Evolutionary conservation across 805 yeast genomes (phyloP).

Genomic region (Candida cerambycidarum): DNA sequence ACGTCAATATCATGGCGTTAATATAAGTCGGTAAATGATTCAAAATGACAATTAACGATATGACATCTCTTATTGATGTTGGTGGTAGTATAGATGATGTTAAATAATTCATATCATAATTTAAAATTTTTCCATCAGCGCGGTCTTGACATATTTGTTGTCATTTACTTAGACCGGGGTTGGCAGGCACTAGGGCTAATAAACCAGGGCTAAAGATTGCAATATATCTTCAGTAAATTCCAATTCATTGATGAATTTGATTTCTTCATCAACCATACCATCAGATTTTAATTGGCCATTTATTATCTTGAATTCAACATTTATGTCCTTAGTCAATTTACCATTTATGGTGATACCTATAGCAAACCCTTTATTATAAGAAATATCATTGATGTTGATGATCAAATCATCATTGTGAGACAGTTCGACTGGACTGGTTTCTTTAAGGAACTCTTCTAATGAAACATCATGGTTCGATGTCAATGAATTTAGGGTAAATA

Average conservation of each 20-base stretch:
- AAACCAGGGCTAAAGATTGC: conserved; percentile 16
- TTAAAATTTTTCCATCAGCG: conserved; percentile 3
- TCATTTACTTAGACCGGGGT: too few species aligned
- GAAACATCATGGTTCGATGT: conserved; percentile 15
- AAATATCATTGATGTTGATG: conserved; percentile 24
- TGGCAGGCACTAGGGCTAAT: too few species aligned
- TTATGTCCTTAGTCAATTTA: conserved; percentile 15
- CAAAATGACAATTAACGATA: conserved; percentile 31
- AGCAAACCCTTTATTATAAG: conserved; percentile 7
- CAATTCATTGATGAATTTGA: conserved; percentile 25
- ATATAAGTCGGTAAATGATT: conserved; percentile 24
- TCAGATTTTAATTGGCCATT: conserved; percentile 27
- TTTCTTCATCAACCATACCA: conserved; percentile 15
- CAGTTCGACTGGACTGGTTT: conserved; percentile 11
- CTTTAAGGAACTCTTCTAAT: conserved; percentile 28
- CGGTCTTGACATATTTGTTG: too few species aligned
- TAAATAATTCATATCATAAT: conserved; percentile 7
- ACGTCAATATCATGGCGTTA: conserved; percentile 16
- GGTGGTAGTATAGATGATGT: conserved; percentile 20
- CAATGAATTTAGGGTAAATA: conserved; percentile 32
- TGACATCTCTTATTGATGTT: conserved; percentile 29
- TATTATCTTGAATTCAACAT: conserved; percentile 25
- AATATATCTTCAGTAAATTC: conserved; percentile 33
- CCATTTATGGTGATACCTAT: conserved; percentile 18
- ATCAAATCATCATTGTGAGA: conserved; percentile 16